These are phyloP conservation scores for Ceratocystis cubensis DNA, from an alignment of 2,329 filamentous ascomycete genomes.

Conservation along the genomic window DNA sequence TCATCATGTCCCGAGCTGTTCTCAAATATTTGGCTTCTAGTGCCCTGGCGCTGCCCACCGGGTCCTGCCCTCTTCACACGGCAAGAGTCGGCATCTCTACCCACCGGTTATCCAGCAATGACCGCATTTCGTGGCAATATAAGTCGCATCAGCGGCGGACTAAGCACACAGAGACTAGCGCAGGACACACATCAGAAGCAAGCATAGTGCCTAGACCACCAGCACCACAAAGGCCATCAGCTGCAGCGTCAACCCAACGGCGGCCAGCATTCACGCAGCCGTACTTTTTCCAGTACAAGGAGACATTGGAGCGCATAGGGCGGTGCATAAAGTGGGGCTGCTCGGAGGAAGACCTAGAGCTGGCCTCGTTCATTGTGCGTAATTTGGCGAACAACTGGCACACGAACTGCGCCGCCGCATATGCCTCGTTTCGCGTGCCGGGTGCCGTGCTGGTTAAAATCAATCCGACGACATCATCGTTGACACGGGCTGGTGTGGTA, in stretches of 20 bases:
- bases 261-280: conserved; percentile 9
- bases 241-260: background rate
- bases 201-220: no score
- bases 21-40: background rate
- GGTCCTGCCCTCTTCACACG: background rate
- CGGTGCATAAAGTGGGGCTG: conserved; percentile 20
- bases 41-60: background rate
- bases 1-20: background rate
- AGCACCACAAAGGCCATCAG: background rate
- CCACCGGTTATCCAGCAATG: background rate
- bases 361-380: conserved; percentile 34
- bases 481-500: conserved; percentile 8
- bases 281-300: conserved; percentile 16
- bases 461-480: conserved; percentile 9
- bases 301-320: conserved; percentile 13
- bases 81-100: background rate
- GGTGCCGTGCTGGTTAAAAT: conserved; percentile 6
- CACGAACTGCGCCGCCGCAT: conserved; percentile 6
- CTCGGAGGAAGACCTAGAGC: conserved; percentile 13
- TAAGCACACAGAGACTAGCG: background rate
- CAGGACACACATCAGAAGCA: background rate
- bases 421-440: conserved; percentile 9
- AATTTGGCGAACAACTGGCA: conserved; percentile 17
- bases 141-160: background rate
- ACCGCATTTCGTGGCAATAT: background rate